Percentiles rank a stretch among this genome's conserved stretches.
These are phyloP conservation scores for Naegleria lovaniensis DNA, from an alignment of 208 protist genomes.

Conservation along the genomic window DNA sequence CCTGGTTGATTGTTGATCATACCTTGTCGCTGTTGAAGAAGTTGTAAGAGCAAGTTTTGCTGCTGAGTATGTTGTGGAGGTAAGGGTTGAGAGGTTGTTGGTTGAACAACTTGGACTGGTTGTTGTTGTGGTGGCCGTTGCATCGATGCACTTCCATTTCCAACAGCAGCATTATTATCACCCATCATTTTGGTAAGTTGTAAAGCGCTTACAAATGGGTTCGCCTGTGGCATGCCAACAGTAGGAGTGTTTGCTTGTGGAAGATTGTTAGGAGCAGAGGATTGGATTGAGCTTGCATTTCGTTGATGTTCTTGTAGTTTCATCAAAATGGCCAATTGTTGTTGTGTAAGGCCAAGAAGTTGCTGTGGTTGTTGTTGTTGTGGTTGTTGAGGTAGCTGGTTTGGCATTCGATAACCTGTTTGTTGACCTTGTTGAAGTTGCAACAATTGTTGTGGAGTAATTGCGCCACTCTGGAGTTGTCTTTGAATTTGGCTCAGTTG, in stretches of 20 bases:
- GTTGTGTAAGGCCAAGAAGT: neutral
- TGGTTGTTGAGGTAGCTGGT: neutral
- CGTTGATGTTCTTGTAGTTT: neutral
- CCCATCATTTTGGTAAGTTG: too few relatives aligned
- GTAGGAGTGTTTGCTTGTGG: too few relatives aligned
- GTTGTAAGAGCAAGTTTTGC: neutral
- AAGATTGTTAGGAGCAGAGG: too few relatives aligned
- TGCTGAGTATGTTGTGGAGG: neutral
- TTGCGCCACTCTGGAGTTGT: neutral
- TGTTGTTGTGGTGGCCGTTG: too few relatives aligned
- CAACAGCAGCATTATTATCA: too few relatives aligned
- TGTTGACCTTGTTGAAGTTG: neutral
- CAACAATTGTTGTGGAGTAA: neutral
- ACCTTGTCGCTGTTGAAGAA: neutral
- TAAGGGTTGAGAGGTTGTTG: neutral
- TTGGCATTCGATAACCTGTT: neutral
- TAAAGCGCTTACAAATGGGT: too few relatives aligned
- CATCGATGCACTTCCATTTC: too few relatives aligned
- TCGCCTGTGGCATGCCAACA: too few relatives aligned
- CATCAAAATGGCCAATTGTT: neutral
- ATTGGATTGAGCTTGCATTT: too few relatives aligned
- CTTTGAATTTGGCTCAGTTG: neutral
- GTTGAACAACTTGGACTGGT: too few relatives aligned
- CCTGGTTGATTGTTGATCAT: neutral
- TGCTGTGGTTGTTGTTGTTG: neutral